phyloP scores from a whole-genome alignment of 441 rosid genomes.

The Sinapis alba region DNA sequence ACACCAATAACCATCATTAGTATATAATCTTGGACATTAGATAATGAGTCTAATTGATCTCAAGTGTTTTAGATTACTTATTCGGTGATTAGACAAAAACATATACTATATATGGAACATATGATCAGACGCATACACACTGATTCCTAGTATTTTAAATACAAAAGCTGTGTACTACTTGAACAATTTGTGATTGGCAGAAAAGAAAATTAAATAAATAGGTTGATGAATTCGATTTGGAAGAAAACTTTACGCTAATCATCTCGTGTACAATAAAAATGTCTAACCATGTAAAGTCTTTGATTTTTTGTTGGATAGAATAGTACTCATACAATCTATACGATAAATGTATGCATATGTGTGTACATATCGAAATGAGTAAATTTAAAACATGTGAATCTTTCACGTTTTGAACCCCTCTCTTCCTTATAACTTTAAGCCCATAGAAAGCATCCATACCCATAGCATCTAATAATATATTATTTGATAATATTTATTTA shows the following conservation, averaged over 20 bases:
- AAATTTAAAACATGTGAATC: constrained; percentile 1
- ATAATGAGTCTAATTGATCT: neutral
- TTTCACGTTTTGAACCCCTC: constrained; percentile 12
- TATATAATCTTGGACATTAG: neutral
- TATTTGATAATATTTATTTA: neutral
- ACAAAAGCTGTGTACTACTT: neutral
- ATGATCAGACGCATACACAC: neutral
- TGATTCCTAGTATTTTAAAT: neutral
- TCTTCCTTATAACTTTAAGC: constrained; percentile 15
- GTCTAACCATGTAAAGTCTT: neutral
- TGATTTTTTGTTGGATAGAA: neutral
- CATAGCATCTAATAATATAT: neutral
- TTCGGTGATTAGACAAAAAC: neutral
- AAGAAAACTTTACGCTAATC: neutral
- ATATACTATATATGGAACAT: neutral
- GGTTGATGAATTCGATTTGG: neutral
- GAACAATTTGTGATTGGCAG: neutral
- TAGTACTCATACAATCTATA: neutral
- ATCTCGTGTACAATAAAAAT: neutral
- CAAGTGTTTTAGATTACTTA: neutral
- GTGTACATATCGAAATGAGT: neutral
- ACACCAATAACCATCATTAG: neutral
- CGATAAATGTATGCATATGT: neutral
- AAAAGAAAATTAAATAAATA: neutral
- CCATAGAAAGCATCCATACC: constrained; percentile 32